Evolutionary conservation across 208 protist species (phyloP), one percentile per base, ranked within the genome.

Genomic region (Acanthamoeba comandoni): DNA sequence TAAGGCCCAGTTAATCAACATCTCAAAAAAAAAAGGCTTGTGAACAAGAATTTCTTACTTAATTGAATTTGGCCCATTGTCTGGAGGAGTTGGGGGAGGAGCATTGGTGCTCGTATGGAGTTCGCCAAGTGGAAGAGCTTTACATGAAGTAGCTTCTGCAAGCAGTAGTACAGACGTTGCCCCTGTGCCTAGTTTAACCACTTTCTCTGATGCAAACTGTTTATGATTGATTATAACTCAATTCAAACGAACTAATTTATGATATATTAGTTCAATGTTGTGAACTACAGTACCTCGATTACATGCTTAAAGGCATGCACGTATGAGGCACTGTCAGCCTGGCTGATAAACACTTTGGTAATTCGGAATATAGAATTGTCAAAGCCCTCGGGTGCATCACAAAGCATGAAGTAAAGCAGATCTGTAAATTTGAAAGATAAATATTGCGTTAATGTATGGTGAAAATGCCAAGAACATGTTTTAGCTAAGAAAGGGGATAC

Each of bases 251-350:
- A n/a, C 55, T n/a, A 43, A 43, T 43, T 43, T 43, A 43, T 43
- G 5, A 43, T 43, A 43, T 43, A 43, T 43, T 43, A n/a, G 35
- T 43, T 43, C 5, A 43, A 65, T 26, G 58, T 26, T 4, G 24
- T 29, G 4, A 26, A n/a, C n/a, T n/a, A n/a, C n/a, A 65, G 5
- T 65, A 65, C 58, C 24, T 65, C 24, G 1, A 65, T 65, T 22
- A 65, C 24, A 65, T 65, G n/a, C 24, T 65, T 65, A 26, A 65
- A 65, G 58, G 58, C 58, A 65, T 65, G 58, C n/a, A 65, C 24
- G 58, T 65, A 65, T 29, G 24, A 22, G n/a, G n/a, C 24, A 65
- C 58, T 65, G 58, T 65, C 58, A 26, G 58, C 22, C 4, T 65
- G 58, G 24, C 22, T 29, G 58, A 65, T 65, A 4, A 65, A 65